Percentiles rank a stretch among this genome's conserved stretches.
These are phyloP conservation scores for Halophytophthora batemanensis DNA, from an alignment of 352 stramenopile genomes.

Conservation along the genomic window DNA sequence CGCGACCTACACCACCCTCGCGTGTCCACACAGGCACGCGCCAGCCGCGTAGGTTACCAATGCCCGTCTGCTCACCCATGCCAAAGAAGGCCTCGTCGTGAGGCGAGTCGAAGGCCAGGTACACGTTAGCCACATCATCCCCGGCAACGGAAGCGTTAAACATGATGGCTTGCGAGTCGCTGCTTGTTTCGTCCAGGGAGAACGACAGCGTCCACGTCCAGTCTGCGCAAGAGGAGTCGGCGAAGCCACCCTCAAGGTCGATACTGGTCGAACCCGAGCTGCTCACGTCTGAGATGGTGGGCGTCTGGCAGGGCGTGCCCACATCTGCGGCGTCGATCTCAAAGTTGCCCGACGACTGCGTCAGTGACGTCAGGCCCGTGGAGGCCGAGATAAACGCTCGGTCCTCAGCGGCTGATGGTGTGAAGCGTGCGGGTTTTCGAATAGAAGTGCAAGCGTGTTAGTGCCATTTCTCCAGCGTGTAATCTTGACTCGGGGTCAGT, in stretches of 20 bases:
- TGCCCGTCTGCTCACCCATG: constrained; percentile 21
- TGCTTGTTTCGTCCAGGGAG: neutral
- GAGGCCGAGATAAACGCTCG: constrained; percentile 24
- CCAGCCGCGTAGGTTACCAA: constrained; percentile 23
- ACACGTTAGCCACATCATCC: constrained; percentile 18
- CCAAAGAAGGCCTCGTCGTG: constrained; percentile 23
- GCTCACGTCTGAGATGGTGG: constrained; percentile 2
- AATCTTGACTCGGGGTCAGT: neutral
- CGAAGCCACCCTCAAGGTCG: constrained; percentile 12
- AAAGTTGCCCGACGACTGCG: constrained; percentile 23
- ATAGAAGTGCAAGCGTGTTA: neutral
- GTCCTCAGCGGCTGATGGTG: constrained; percentile 16
- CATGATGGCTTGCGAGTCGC: constrained; percentile 9
- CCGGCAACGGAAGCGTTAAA: constrained; percentile 24
- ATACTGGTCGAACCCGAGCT: constrained; percentile 13
- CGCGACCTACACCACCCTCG: constrained; percentile 20
- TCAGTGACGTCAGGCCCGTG: constrained; percentile 20
- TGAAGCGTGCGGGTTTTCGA: neutral
- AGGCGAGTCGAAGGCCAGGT: constrained; percentile 23
- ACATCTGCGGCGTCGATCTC: constrained; percentile 16
- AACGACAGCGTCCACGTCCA: constrained; percentile 4
- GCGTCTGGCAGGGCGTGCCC: constrained; percentile 4
- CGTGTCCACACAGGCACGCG: constrained; percentile 22
- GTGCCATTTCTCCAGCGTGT: neutral
- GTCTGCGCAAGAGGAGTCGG: constrained; percentile 8